phyloP scores from a whole-genome alignment of 805 yeast genomes.

The Barnettozyma botsteinii region DNA sequence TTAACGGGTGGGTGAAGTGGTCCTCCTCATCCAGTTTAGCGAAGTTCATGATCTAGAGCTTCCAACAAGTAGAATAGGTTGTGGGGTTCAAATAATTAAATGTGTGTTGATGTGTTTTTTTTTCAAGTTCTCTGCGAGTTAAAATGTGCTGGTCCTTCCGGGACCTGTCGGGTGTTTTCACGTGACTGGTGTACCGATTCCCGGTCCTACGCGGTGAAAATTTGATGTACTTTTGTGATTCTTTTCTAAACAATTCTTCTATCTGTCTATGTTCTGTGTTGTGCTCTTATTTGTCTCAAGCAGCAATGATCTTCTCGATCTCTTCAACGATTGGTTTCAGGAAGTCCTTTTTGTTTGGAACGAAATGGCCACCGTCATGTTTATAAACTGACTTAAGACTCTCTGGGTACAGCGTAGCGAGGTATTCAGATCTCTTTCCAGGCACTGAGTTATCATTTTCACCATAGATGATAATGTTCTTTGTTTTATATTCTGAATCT shows the following conservation, averaged over 20 bases:
- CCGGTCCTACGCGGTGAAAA: no score
- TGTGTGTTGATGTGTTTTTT: background rate
- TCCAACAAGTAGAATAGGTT: background rate
- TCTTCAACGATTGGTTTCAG: constrained; percentile 37
- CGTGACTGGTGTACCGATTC: no score
- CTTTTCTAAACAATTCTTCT: background rate
- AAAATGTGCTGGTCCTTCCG: no score
- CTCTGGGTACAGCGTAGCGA: constrained; percentile 50
- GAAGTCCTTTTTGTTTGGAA: constrained; percentile 75
- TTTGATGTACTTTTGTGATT: no score
- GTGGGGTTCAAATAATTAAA: background rate
- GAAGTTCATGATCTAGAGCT: constrained; percentile 13
- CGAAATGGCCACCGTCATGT: constrained; percentile 97
- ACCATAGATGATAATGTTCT: constrained; percentile 75
- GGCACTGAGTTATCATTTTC: constrained; percentile 83
- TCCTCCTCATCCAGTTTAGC: constrained; percentile 17
- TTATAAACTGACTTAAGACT: constrained; percentile 43
- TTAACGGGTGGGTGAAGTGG: background rate
- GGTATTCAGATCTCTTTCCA: constrained; percentile 56
- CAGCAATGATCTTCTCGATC: constrained; percentile 15
- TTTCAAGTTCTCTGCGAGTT: no score
- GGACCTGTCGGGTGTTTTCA: no score
- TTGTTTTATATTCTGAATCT: constrained; percentile 28
- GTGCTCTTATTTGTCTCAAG: background rate
- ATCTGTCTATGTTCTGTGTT: background rate